A percentile compares a stretch with the other conserved stretches of the same genome.
Conservation (phyloP, 257 asterid genomes). For the Solanum sejunctum region DNA sequence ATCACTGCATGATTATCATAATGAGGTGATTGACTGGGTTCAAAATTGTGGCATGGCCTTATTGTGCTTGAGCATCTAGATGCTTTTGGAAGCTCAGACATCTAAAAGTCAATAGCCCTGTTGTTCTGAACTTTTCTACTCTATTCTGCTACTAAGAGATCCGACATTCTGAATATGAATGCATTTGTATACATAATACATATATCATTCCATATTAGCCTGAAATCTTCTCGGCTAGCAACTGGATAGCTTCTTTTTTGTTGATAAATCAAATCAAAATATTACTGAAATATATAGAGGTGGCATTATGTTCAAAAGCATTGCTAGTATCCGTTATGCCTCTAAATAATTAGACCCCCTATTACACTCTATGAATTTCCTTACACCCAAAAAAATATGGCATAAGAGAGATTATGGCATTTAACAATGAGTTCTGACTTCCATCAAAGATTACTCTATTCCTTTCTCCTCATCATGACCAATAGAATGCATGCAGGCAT, state of each 20-base stretch:
- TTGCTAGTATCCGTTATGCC: background rate
- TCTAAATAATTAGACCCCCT: background rate
- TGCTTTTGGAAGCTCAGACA: background rate
- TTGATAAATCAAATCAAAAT: background rate
- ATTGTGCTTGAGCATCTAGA: background rate
- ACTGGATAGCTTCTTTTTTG: background rate
- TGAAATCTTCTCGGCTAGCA: background rate
- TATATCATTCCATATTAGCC: background rate
- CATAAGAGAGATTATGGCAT: background rate
- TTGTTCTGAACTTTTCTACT: background rate
- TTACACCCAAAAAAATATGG: background rate
- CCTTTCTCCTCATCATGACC: background rate
- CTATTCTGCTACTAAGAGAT: background rate
- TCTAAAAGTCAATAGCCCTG: background rate
- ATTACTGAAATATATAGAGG: background rate
- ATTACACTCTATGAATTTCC: background rate
- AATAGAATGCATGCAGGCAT: background rate
- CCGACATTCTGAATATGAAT: background rate
- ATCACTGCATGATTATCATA: too few relatives aligned
- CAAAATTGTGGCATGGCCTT: background rate
- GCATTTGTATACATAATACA: background rate
- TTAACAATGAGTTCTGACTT: background rate
- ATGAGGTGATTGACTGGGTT: background rate
- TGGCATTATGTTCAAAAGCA: background rate
- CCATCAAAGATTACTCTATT: background rate